phyloP scores from a whole-genome alignment of 768 basidiomycete species.

The Boletellus sp. region DNA sequence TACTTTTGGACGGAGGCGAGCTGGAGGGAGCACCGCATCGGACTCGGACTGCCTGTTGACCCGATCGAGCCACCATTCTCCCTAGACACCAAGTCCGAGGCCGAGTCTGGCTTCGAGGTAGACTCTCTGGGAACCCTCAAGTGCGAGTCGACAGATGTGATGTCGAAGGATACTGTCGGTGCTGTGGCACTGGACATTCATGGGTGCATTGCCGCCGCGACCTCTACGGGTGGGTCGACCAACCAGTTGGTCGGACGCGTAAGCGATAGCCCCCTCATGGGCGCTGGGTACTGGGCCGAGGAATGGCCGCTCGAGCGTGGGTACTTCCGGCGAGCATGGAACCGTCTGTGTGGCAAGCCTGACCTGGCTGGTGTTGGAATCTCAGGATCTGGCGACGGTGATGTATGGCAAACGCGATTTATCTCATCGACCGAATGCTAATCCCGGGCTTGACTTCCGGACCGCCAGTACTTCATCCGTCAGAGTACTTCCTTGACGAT shows the following conservation, averaged over 20 bases:
- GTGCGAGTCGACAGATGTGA: constrained; percentile 43
- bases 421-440: no score
- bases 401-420: constrained; percentile 43
- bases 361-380: constrained; percentile 52
- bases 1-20: constrained; percentile 75
- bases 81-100: constrained; percentile 13
- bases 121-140: neutral
- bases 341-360: constrained; percentile 22
- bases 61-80: constrained; percentile 39
- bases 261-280: constrained; percentile 78
- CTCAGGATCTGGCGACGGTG: constrained; percentile 82
- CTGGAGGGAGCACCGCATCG: constrained; percentile 75
- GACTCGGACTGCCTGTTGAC: constrained; percentile 69
- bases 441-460: no score
- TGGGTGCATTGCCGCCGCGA: constrained; percentile 71
- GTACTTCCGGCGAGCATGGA: constrained; percentile 33
- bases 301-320: constrained; percentile 53
- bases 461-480: constrained; percentile 69
- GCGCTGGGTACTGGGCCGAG: constrained; percentile 80
- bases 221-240: constrained; percentile 79
- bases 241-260: constrained; percentile 81
- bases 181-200: constrained; percentile 75
- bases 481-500: constrained; percentile 62
- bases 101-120: no score
- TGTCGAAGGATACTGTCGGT: constrained; percentile 78